Conservation (phyloP, 371 early-diverging fungal genomes). For the Mortierella sp. region DNA sequence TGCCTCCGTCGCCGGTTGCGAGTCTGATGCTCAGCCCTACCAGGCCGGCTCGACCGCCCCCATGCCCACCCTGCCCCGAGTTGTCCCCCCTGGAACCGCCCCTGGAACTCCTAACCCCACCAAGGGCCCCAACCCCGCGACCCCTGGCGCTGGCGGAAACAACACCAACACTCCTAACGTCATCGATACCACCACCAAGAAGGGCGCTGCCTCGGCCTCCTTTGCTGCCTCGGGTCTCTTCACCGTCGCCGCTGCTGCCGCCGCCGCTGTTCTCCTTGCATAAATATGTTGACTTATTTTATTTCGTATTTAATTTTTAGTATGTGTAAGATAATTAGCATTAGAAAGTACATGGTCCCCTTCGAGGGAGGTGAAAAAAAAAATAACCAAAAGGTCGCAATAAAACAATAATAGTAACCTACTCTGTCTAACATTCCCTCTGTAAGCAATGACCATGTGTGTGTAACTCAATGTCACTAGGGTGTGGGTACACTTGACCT, state of each 20-base stretch:
- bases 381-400: not conserved
- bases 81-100: conserved; percentile 13
- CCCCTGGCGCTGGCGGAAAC: not conserved
- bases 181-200: not conserved
- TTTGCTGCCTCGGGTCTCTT: conserved; percentile 8
- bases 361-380: not conserved
- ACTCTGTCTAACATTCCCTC: not conserved
- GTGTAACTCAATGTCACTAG: not conserved
- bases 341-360: not conserved
- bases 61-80: conserved; percentile 13
- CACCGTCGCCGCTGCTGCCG: conserved; percentile 26
- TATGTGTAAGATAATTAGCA: conserved; percentile 1
- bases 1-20: conserved; percentile 42
- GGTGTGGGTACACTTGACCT: no score
- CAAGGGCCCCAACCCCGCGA: not conserved
- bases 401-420: not conserved
- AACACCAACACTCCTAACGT: conserved; percentile 7
- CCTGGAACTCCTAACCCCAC: not conserved
- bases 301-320: not conserved
- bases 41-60: conserved; percentile 33
- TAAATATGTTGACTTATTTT: conserved; percentile 27
- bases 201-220: not conserved
- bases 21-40: conserved; percentile 47
- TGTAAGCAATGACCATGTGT: no score
- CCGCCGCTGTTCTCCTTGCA: conserved; percentile 36